phyloP scores from a whole-genome alignment of 371 early-diverging fungal genomes.

The Nematocida sp. region DNA sequence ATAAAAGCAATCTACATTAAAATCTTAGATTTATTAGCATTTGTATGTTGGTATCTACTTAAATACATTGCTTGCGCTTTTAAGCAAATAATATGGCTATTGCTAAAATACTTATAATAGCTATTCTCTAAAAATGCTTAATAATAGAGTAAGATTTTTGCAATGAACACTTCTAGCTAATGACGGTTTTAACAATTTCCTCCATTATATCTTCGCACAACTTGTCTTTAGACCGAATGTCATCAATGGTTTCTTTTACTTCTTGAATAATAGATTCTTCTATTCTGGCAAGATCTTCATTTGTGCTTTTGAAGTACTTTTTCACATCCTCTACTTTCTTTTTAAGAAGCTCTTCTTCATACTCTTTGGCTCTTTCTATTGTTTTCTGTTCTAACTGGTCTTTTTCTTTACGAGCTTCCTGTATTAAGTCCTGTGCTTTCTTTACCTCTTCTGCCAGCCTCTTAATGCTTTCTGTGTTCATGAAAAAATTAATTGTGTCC shows the following conservation, averaged over 20 bases:
- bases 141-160: too few species aligned
- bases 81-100: too few species aligned
- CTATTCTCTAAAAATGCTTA: too few species aligned
- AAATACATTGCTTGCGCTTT: too few species aligned
- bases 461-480: conserved; percentile 56
- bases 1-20: too few species aligned
- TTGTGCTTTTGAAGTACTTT: conserved; percentile 4
- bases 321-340: conserved; percentile 38
- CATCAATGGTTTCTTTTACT: conserved; percentile 21
- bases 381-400: conserved; percentile 10
- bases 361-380: conserved; percentile 29
- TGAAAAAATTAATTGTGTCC: conserved; percentile 3
- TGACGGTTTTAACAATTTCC: conserved; percentile 6
- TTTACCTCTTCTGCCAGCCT: conserved; percentile 52
- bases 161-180: background rate
- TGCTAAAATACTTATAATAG: too few species aligned
- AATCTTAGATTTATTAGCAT: too few species aligned
- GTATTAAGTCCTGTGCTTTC: conserved; percentile 36
- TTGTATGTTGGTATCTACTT: too few species aligned
- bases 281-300: conserved; percentile 23
- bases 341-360: conserved; percentile 24
- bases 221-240: conserved; percentile 31
- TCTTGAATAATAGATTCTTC: conserved; percentile 13
- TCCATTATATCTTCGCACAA: conserved; percentile 20
- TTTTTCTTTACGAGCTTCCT: conserved; percentile 44